Evolutionary conservation across 306 rosid species (phyloP), one percentile per base, ranked within the genome.

Genomic region (Vigna trinervia): DNA sequence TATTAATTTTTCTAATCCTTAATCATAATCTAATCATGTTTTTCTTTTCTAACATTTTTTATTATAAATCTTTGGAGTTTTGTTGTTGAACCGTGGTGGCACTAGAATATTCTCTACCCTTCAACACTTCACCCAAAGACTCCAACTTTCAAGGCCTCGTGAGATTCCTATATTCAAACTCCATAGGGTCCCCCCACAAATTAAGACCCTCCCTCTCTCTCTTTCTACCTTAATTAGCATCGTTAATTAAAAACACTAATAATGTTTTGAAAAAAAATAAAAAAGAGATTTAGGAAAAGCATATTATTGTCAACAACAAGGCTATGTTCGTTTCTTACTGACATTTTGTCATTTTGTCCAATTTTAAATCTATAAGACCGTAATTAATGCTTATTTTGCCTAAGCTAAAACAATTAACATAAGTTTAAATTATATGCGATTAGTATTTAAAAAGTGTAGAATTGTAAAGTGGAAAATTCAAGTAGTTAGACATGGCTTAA

Each of bases 21-120:
- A 88, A 93, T 93, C 93, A 93, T 91, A 89, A 87, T 93, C 91
- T 87, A 93, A 93, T 93, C 78, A 93, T 93, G 88, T 83, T 88
- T 80, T 53, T 82, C 84, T 86, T 87, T 87, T 91, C 84, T 80
- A 78, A 81, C 88, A 70, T 90, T 88, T 71, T 93, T 91, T 89
- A 93, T 13, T 84, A 77, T 87, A 71, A 78, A 76, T 52, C 34
- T 88, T 93, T 91, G 98, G 96, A 88, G 2, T 90, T 93, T 93
- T 78, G 90, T 77, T 87, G 85, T 91, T 93, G 96, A 88, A 90
- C 91, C 86, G 26, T 93, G 76, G 80, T 83, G 91, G 81, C 87
- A 74, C 52, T 71, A 86, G 98, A 90, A 93, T 93, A 91, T 93
- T 89, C 98, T 89, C 88, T 86, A 90, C 88, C 69, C 81, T 81